Base-by-base conservation (phyloP, 2,329 filamentous ascomycete genomes). In the Colletotrichum godetiae region DNA sequence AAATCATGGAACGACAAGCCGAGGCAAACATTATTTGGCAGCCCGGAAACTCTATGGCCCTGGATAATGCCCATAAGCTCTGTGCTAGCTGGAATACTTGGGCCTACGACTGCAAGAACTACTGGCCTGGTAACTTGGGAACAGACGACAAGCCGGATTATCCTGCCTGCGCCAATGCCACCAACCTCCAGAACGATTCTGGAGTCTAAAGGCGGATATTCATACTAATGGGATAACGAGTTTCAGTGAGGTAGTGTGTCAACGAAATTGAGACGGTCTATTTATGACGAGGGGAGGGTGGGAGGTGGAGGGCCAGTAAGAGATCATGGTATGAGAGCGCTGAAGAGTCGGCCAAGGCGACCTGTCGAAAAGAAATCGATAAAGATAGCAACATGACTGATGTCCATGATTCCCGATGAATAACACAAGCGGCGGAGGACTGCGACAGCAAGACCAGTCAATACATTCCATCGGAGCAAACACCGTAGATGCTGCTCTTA, bases 91-190 rank as follows among this genome's bases (percentile, higher is more conserved):
- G 69, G 66, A 72, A 64, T 13, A 72, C 52, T 1, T 72, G 69
- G 69, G 69, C 69, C 10, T 64, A 72, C 13, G 65, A 69, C 42
- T 69, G 69, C 31, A 69, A 60, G n/a, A 72, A 69, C 5, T 59
- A 69, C 4, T 72, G 66, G 66, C 66, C 53, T 13, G 69, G 69
- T 11, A 61, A 72, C 8, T 5, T 15, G 11, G 66, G 69, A 4
- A 64, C 56, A 0, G 19, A 19, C 24, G 63, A 46, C 0, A 4
- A 19, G 2, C 46, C 42, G 1, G 2, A 59, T 11, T 69, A 37
- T 11, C 69, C 65, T 1, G 53, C 69, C 19, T 64, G 65, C 22
- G 31, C 29, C 24, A n/a, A 72, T 6, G 66, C 59, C 4, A 33
- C 53, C 0, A 69, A 52, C 0, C 53, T 72, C 0, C 65, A 72